Conservation (phyloP, 495 filamentous ascomycete genomes). For the Aspergillus hancockii region DNA sequence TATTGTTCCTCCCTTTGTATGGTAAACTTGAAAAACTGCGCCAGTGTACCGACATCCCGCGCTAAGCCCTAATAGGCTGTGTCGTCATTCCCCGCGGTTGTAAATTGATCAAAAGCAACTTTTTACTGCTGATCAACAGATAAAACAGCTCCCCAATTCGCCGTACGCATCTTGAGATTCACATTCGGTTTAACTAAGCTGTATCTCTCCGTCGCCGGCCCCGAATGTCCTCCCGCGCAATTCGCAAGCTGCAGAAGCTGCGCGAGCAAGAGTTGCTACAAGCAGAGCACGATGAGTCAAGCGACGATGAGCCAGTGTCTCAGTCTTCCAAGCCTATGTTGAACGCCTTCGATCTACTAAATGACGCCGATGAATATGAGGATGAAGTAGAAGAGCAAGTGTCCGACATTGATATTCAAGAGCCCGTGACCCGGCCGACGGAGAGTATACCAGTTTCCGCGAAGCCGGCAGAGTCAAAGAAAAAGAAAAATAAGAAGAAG, state of each 20-base stretch:
- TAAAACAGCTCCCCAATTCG: background rate
- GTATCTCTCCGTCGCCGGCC: background rate
- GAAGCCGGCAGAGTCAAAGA: conserved; percentile 23
- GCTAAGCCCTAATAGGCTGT: conserved; percentile 33
- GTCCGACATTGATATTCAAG: conserved; percentile 32
- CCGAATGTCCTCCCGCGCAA: conserved; percentile 76
- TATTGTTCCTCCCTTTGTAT: background rate
- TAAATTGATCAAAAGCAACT: conserved; percentile 2
- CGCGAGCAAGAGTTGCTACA: conserved; percentile 64
- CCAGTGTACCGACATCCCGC: conserved; percentile 11
- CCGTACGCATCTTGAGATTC: background rate
- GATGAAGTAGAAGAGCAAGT: conserved; percentile 37
- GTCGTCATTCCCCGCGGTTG: conserved; percentile 46
- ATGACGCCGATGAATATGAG: conserved; percentile 59
- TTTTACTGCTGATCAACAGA: background rate
- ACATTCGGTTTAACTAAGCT: background rate
- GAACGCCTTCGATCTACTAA: conserved; percentile 53
- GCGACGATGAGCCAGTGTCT: conserved; percentile 45
- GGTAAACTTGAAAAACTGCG: background rate
- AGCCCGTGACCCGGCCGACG: conserved; percentile 23
- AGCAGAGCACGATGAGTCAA: conserved; percentile 50
- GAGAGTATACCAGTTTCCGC: conserved; percentile 20
- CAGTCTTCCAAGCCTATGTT: conserved; percentile 40
- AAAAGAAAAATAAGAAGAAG: conserved; percentile 52
- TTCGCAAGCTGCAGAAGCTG: conserved; percentile 73